These are phyloP conservation scores for Iberis pinnata DNA, from an alignment of 345 rosid species.

Conservation along the genomic window DNA sequence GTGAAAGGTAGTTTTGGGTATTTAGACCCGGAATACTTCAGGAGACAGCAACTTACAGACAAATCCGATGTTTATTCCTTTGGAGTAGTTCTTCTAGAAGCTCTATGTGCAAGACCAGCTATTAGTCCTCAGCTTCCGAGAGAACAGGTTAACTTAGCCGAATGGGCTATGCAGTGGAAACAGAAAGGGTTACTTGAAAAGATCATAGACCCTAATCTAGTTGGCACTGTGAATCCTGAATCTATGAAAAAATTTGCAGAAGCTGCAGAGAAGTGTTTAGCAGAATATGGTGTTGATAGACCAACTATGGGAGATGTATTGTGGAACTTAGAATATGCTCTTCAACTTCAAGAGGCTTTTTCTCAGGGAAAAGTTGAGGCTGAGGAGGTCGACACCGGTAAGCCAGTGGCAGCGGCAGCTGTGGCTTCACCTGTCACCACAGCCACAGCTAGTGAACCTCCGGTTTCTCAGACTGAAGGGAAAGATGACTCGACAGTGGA, in stretches of 20 bases:
- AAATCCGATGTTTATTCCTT: constrained; percentile 64
- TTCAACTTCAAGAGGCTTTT: constrained; percentile 69
- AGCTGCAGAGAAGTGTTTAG: constrained; percentile 38
- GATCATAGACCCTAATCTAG: constrained; percentile 45
- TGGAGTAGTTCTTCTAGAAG: constrained; percentile 61
- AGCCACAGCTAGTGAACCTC: constrained; percentile 27
- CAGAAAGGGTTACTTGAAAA: constrained; percentile 39
- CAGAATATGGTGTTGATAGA: constrained; percentile 34
- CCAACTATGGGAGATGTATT: constrained; percentile 38
- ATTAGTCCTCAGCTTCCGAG: constrained; percentile 53
- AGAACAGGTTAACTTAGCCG: constrained; percentile 64
- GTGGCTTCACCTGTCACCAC: too few species aligned
- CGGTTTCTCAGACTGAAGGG: constrained; percentile 36
- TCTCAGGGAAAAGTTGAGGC: constrained; percentile 35
- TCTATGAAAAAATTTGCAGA: constrained; percentile 47
- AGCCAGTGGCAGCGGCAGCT: constrained; percentile 34
- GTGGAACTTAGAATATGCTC: constrained; percentile 40
- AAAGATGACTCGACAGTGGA: constrained; percentile 31
- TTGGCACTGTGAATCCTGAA: constrained; percentile 44
- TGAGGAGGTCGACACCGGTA: constrained; percentile 38
- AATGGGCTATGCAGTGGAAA: constrained; percentile 61
- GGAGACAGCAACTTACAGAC: constrained; percentile 56
- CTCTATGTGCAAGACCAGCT: constrained; percentile 61
- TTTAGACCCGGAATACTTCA: constrained; percentile 60
- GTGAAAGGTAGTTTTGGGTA: constrained; percentile 54